These are phyloP conservation scores for Helenozyma baotianmanensis DNA, from an alignment of 805 yeast species.

Conservation along the genomic window DNA sequence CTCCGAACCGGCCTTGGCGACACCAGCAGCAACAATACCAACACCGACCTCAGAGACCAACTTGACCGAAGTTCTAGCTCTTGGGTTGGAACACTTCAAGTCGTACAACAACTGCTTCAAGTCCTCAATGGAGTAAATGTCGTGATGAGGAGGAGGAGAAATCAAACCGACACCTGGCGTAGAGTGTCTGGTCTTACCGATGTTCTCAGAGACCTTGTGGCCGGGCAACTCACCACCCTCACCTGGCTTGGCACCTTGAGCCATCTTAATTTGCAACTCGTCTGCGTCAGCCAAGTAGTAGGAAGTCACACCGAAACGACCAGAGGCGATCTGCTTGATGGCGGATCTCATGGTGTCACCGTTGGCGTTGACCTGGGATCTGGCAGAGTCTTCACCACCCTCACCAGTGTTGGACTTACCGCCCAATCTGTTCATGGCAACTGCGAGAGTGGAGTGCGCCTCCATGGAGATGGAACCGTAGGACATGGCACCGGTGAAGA, in stretches of 20 bases:
- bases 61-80: constrained; percentile 95
- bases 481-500: constrained; percentile 99
- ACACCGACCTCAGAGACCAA: constrained; percentile 98
- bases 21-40: constrained; percentile 98
- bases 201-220: constrained; percentile 78
- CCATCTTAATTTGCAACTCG: constrained; percentile 96
- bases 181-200: constrained; percentile 94
- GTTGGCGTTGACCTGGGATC: constrained; percentile 71
- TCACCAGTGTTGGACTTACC: constrained; percentile 99
- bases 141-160: constrained; percentile 99
- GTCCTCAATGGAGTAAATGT: constrained; percentile 96
- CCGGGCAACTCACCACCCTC: constrained; percentile 99
- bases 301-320: constrained; percentile 97
- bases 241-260: constrained; percentile 99
- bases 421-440: constrained; percentile 96
- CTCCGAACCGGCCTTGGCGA: constrained; percentile 97
- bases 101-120: constrained; percentile 94
- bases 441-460: constrained; percentile 95
- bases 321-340: constrained; percentile 95
- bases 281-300: constrained; percentile 93
- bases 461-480: constrained; percentile 99
- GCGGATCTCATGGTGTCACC: constrained; percentile 99
- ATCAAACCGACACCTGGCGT: constrained; percentile 96
- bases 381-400: constrained; percentile 97
- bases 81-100: constrained; percentile 93